Evolutionary conservation across 2,329 filamentous ascomycete species (phyloP).

Genomic region (Huntiella decipiens): DNA sequence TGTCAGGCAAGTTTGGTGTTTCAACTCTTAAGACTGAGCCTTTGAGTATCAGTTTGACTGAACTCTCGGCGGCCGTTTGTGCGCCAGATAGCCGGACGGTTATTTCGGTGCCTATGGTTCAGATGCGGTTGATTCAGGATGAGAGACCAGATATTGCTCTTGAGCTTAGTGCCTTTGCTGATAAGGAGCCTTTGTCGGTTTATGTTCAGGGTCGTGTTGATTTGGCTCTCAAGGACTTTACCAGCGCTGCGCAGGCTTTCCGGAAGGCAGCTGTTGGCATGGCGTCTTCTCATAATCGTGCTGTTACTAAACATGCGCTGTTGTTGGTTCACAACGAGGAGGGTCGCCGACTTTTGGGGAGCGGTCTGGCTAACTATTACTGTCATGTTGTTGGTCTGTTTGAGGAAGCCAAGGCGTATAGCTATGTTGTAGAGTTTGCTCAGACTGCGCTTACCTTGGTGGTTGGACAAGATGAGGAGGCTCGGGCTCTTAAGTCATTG

Average conservation of each 20-base stretch:
- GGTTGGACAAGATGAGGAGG: slow-evolving; percentile 15
- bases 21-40: slow-evolving; percentile 30
- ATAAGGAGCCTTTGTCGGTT: slow-evolving; percentile 42
- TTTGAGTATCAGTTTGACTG: slow-evolving; percentile 42
- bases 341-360: slow-evolving; percentile 45
- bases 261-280: slow-evolving; percentile 66
- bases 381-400: slow-evolving; percentile 69
- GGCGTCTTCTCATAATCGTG: slow-evolving; percentile 26
- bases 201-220: slow-evolving; percentile 74
- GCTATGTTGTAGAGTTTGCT: slow-evolving; percentile 70
- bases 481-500: slow-evolving; percentile 31
- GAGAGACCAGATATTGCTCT: slow-evolving; percentile 40
- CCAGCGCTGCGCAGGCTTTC: slow-evolving; percentile 56
- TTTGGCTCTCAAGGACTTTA: slow-evolving; percentile 54
- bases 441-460: slow-evolving; percentile 52
- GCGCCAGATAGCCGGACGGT: slow-evolving; percentile 47
- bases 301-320: neutral
- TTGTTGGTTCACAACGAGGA: slow-evolving; percentile 24
- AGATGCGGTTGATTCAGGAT: slow-evolving; percentile 41
- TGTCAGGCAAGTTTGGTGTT: slow-evolving; percentile 45
- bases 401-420: slow-evolving; percentile 57
- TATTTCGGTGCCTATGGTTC: slow-evolving; percentile 38
- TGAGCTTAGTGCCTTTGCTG: slow-evolving; percentile 36
- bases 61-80: slow-evolving; percentile 46
- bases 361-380: slow-evolving; percentile 68